Conservation (phyloP, 345 rosid genomes). For the Tarenaya hassleriana region DNA sequence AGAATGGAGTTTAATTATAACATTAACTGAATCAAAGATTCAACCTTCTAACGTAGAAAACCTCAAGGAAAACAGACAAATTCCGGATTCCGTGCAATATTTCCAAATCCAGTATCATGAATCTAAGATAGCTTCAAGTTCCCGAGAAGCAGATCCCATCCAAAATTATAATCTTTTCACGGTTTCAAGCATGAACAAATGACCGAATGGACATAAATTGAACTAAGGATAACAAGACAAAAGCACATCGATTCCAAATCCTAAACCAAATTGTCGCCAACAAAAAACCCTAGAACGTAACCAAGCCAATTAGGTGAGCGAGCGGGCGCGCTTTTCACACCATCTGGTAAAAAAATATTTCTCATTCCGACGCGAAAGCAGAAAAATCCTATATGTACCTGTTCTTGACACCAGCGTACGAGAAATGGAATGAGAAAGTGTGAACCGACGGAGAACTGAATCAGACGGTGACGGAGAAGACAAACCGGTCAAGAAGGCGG, state of each 20-base stretch:
- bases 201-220: neutral
- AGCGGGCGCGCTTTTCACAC: neutral
- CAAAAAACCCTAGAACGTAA: constrained; percentile 10
- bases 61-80: neutral
- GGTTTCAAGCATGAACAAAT: too few species aligned
- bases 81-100: constrained; percentile 10
- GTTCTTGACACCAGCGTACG: too few species aligned
- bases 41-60: neutral
- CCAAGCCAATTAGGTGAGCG: constrained; percentile 12
- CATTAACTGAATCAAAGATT: constrained; percentile 2
- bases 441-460: too few species aligned
- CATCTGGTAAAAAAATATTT: neutral
- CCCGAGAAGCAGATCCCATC: constrained; percentile 9
- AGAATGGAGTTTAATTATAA: too few species aligned
- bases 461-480: too few species aligned
- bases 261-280: neutral
- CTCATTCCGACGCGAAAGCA: neutral
- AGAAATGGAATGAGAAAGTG: too few species aligned
- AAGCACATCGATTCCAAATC: constrained; percentile 11
- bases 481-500: too few species aligned
- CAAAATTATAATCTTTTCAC: constrained; percentile 1
- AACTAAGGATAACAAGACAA: neutral
- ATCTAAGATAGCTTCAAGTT: neutral
- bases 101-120: neutral
- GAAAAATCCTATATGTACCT: too few species aligned